These are phyloP conservation scores for Wallacemonas sp. DNA, from an alignment of 208 protist species.

Conservation along the genomic window DNA sequence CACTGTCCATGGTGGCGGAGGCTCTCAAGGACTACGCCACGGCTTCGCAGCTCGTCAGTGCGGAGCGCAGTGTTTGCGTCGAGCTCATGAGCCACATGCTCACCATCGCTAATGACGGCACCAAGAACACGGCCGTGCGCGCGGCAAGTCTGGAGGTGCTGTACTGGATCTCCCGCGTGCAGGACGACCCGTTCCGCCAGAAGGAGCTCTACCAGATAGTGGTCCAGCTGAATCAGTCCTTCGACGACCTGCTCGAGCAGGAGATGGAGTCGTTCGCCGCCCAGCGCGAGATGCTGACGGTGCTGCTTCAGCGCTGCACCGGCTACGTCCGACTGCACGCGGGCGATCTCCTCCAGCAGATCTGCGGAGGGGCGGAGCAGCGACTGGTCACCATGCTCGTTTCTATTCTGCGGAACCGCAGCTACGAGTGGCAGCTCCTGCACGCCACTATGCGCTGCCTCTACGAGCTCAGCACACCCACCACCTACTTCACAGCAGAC, in stretches of 20 bases:
- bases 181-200: constrained; percentile 57
- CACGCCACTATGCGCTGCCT: constrained; percentile 74
- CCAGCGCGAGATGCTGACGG: constrained; percentile 71
- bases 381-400: constrained; percentile 54
- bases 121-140: constrained; percentile 60
- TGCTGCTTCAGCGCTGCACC: constrained; percentile 82
- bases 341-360: constrained; percentile 72
- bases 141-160: constrained; percentile 72
- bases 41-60: constrained; percentile 32
- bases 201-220: constrained; percentile 62
- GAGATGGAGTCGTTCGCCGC: constrained; percentile 30
- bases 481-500: constrained; percentile 71
- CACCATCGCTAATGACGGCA: constrained; percentile 58
- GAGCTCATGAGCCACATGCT: constrained; percentile 47
- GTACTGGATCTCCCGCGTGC: constrained; percentile 66
- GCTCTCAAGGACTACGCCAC: constrained; percentile 43
- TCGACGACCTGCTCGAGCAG: constrained; percentile 68
- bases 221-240: constrained; percentile 69
- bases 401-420: constrained; percentile 42
- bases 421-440: constrained; percentile 77
- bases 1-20: constrained; percentile 55
- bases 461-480: constrained; percentile 80
- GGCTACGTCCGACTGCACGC: constrained; percentile 69
- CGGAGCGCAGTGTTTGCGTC: constrained; percentile 23
- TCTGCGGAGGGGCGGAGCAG: constrained; percentile 57